These are phyloP conservation scores for Auxenochlorella pyrenoidosa DNA, from an alignment of 139 green algal genomes.

Conservation along the genomic window DNA sequence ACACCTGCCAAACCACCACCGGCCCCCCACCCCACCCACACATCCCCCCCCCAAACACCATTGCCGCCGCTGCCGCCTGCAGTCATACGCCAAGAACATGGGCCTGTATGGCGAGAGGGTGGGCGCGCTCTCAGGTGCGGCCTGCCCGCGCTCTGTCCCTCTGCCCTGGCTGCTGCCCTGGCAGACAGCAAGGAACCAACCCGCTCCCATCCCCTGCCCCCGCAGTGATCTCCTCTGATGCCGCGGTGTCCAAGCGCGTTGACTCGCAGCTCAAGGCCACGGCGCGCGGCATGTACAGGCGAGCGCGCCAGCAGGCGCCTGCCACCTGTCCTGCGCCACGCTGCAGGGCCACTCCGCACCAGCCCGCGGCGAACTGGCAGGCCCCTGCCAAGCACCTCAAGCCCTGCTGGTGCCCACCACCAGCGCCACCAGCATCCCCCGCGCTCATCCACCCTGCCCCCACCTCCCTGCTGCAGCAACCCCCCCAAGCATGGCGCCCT, in stretches of 20 bases:
- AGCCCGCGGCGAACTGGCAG: too few relatives aligned
- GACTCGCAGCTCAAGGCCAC: constrained; percentile 93
- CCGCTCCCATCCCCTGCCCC: neutral
- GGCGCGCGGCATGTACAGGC: constrained; percentile 63
- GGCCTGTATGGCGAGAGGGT: constrained; percentile 97
- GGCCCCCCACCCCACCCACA: too few relatives aligned
- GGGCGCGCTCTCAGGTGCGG: constrained; percentile 75
- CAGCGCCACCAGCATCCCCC: neutral
- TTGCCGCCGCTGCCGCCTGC: neutral
- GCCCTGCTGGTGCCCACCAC: too few relatives aligned
- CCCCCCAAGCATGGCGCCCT: constrained; percentile 80
- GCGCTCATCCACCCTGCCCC: neutral
- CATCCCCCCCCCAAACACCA: too few relatives aligned
- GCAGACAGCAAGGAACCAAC: neutral
- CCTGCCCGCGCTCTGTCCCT: neutral
- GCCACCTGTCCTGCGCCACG: too few relatives aligned
- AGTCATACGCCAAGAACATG: constrained; percentile 98
- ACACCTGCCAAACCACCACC: too few relatives aligned
- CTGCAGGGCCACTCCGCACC: neutral
- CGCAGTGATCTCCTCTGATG: constrained; percentile 35
- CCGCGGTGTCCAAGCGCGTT: constrained; percentile 68
- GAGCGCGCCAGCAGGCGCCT: too few relatives aligned
- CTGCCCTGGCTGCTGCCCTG: too few relatives aligned
- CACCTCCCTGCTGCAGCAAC: constrained; percentile 56
- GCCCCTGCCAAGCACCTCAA: too few relatives aligned